Evolutionary conservation across 23 red algal species (phyloP).

Genomic region (Gracilaria domingensis): DNA sequence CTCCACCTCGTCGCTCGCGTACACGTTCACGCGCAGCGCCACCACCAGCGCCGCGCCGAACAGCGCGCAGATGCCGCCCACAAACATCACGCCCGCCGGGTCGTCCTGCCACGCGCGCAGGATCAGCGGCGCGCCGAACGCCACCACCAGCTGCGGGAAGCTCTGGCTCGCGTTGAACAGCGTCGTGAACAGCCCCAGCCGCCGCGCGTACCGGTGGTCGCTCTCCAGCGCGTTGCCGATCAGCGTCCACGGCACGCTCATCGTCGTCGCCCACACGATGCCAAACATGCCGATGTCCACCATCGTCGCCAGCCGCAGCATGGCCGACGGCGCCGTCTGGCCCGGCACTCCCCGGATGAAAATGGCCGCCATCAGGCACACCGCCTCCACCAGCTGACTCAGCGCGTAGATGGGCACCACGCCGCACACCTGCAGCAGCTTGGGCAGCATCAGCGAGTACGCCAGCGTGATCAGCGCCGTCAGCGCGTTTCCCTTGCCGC

Average conservation of each 20-base stretch:
- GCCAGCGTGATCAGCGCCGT: slow-evolving; percentile 74
- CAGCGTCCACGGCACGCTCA: slow-evolving; percentile 91
- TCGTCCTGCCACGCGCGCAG: slow-evolving; percentile 65
- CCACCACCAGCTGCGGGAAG: slow-evolving; percentile 83
- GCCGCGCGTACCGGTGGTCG: slow-evolving; percentile 63
- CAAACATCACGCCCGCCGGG: slow-evolving; percentile 78
- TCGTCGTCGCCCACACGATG: slow-evolving; percentile 88
- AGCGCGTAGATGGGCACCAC: slow-evolving; percentile 64
- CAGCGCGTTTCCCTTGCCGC: slow-evolving; percentile 78
- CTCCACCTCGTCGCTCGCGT: slow-evolving; percentile 22
- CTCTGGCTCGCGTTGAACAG: slow-evolving; percentile 87
- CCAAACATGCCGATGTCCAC: slow-evolving; percentile 79
- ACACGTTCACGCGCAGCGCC: slow-evolving; percentile 69
- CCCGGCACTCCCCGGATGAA: slow-evolving; percentile 46
- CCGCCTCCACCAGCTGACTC: slow-evolving; percentile 74
- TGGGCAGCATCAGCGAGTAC: slow-evolving; percentile 77
- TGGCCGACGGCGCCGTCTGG: neutral
- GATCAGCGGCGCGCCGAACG: slow-evolving; percentile 69
- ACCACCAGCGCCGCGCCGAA: slow-evolving; percentile 71
- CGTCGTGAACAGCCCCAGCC: slow-evolving; percentile 79
- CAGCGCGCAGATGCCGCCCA: slow-evolving; percentile 79
- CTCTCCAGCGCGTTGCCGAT: slow-evolving; percentile 75
- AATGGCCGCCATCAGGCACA: slow-evolving; percentile 35
- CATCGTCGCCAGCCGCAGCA: slow-evolving; percentile 48
- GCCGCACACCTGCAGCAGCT: slow-evolving; percentile 46